Evolutionary conservation across 2,329 filamentous ascomycete species (phyloP).

Genomic region (Shiraia bambusicola): DNA sequence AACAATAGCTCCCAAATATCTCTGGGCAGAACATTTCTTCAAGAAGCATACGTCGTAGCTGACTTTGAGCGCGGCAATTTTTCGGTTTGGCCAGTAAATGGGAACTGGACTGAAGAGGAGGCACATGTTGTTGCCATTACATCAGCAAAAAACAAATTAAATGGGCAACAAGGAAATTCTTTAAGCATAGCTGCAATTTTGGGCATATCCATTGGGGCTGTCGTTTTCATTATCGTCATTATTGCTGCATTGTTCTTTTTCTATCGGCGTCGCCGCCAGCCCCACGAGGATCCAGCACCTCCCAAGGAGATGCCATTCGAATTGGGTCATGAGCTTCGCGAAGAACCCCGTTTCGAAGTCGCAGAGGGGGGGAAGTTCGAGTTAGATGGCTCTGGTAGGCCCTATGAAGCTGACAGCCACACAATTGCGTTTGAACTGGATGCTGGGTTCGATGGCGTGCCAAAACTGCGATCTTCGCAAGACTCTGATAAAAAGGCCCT

Average conservation of each 20-base stretch:
- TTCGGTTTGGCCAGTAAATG: slow-evolving; percentile 46
- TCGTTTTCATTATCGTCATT: neutral
- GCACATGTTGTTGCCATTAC: slow-evolving; percentile 13
- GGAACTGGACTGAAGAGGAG: slow-evolving; percentile 7
- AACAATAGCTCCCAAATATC: slow-evolving; percentile 34
- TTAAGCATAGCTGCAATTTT: slow-evolving; percentile 7
- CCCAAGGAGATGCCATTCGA: neutral
- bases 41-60: slow-evolving; percentile 33
- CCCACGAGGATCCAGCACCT: neutral
- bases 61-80: slow-evolving; percentile 23
- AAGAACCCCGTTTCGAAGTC: slow-evolving; percentile 11
- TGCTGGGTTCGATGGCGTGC: slow-evolving; percentile 4
- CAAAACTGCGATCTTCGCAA: neutral
- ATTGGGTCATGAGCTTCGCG: slow-evolving; percentile 7
- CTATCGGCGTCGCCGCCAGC: neutral
- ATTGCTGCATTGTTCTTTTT: slow-evolving; percentile 3
- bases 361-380: slow-evolving; percentile 9
- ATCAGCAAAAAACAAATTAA: neutral
- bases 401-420: slow-evolving; percentile 4
- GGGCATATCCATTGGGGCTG: slow-evolving; percentile 10
- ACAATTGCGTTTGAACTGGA: slow-evolving; percentile 14
- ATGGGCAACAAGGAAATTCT: slow-evolving; percentile 1
- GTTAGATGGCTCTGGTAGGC: slow-evolving; percentile 4
- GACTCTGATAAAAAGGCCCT: no score
- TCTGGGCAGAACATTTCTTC: slow-evolving; percentile 30